phyloP scores from a whole-genome alignment of 2,329 filamentous ascomycete species.

The Alternaria atra region DNA sequence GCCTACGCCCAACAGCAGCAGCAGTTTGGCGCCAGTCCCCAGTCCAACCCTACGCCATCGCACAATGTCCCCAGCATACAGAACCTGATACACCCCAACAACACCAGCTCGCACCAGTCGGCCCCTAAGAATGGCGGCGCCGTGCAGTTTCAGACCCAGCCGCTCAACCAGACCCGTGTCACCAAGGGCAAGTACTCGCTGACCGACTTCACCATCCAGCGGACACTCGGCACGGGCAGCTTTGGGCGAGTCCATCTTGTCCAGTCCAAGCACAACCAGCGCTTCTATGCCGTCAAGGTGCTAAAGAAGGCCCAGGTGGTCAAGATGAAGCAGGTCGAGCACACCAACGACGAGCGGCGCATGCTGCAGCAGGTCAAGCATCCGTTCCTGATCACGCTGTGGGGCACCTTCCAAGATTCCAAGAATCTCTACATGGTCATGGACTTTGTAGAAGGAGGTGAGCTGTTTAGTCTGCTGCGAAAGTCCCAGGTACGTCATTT shows the following conservation, averaged over 20 bases:
- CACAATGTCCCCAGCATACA: constrained; percentile 83
- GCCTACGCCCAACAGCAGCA: constrained; percentile 39
- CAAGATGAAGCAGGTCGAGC: constrained; percentile 99
- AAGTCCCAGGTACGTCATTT: constrained; percentile 68
- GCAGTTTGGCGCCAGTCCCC: constrained; percentile 40
- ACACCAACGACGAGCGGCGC: constrained; percentile 95
- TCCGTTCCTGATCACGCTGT: constrained; percentile 95
- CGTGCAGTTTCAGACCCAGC: constrained; percentile 48
- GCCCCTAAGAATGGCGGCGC: constrained; percentile 47
- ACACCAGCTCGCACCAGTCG: constrained; percentile 34
- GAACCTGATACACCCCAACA: constrained; percentile 77
- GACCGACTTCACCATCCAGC: constrained; percentile 85
- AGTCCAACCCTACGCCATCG: constrained; percentile 49
- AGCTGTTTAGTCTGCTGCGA: constrained; percentile 91
- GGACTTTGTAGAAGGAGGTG: constrained; percentile 99
- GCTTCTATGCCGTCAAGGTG: constrained; percentile 98
- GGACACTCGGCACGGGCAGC: constrained; percentile 94
- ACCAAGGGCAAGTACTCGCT: constrained; percentile 98
- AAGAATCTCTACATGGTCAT: constrained; percentile 99
- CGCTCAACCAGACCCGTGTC: constrained; percentile 63
- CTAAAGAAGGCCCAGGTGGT: constrained; percentile 98
- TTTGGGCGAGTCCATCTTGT: constrained; percentile 97
- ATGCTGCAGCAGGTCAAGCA: constrained; percentile 98
- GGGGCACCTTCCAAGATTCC: constrained; percentile 96
- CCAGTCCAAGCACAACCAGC: constrained; percentile 96